Base-by-base conservation (phyloP, 2,329 filamentous ascomycete genomes). In the Penicillium brasilianum region DNA sequence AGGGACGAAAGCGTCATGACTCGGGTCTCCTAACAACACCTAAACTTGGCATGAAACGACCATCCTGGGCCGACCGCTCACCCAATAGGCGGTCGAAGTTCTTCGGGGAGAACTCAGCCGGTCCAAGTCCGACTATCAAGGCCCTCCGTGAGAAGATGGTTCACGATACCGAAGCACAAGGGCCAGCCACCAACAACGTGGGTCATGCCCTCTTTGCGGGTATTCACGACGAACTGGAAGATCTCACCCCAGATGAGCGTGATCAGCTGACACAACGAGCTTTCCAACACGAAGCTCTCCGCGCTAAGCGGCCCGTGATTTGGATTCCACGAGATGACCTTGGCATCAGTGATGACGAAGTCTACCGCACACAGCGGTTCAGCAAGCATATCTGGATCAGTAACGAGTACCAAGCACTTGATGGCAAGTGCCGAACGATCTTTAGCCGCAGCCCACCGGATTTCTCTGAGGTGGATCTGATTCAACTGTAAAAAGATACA, bases 301-400 rank as follows among this genome's bases (percentile, higher is more conserved):
- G 95, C 9, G 91, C 93, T 1, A 87, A 90, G 55, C 85, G 93
- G 56, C 95, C 95, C 0, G 92, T 91, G 0, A 88, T 99, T 28
- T 99, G 95, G 95, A 91, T 99, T 48, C 95, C 95, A 0, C 87
- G 90, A 11, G 95, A 99, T 72, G 90, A 95, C 67, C 78, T 98
- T 5, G 95, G 95, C 5, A 86, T 99, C 59, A 93, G 91, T 66
- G 92, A 96, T 69, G 94, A 98, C 68, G 95, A 99, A 80, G 90
- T 98, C 48, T 84, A 84, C 71, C 84, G 91, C 37, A 97, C 93
- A 7, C 85, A 88, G 66, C 83, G 84, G 51, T 90, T 93, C 74
- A 94, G 89, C 72, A 87, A 91, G 61, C 83, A 84, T 66, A 90
- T 98, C 55, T 97, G 93, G 91, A 93, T 98, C 73, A 96, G 91